Conservation (phyloP, 306 rosid genomes). For the peach (Prunus persica) region Prunus_persica_NCBIv2 NC_034009.1:23739001-23739500, state of each 20-base stretch:
- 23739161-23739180: neutral
- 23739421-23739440: conserved; percentile 15
- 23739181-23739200: neutral
- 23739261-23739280: conserved; percentile 2
- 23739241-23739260: conserved; percentile 19
- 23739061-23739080: neutral
- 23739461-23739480: conserved; percentile 13
- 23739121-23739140: neutral
- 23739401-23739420: neutral
- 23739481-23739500: conserved; percentile 25
- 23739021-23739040: conserved; percentile 20
- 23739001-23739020: neutral
- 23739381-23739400: conserved; percentile 1
- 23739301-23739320: neutral
- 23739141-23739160: neutral
- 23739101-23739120: neutral
- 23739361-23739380: neutral
- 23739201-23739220: neutral
- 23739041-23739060: conserved; percentile 11
- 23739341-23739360: neutral
- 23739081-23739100: neutral
- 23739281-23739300: conserved; percentile 5
- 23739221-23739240: conserved; percentile 19
- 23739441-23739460: conserved; percentile 9
- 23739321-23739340: neutral